These are phyloP conservation scores for Monosporascus cannonballus DNA, from an alignment of 2,329 filamentous ascomycete genomes.

Conservation along the genomic window DNA sequence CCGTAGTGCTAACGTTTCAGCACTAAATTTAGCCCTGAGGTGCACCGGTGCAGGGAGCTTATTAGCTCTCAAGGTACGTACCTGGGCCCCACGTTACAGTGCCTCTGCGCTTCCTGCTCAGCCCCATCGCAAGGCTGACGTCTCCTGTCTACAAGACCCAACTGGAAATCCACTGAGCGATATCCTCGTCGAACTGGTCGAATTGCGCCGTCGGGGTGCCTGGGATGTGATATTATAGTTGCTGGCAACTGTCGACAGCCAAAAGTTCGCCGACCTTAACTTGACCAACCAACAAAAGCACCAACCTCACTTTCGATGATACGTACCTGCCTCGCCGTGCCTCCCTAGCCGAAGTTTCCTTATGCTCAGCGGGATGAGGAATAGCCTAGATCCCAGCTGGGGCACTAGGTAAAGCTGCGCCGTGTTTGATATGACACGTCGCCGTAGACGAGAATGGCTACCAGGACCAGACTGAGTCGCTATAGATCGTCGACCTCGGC, in stretches of 20 bases:
- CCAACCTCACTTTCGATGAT: too few relatives aligned
- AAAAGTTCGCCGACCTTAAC: slow-evolving; percentile 1
- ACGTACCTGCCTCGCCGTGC: too few relatives aligned
- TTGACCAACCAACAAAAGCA: neutral
- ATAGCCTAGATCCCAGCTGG: slow-evolving; percentile 22
- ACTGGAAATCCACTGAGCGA: neutral
- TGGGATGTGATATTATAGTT: too few relatives aligned
- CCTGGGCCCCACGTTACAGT: neutral
- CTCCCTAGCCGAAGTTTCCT: slow-evolving; percentile 7
- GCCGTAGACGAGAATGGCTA: slow-evolving; percentile 14
- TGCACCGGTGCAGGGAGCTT: too few relatives aligned
- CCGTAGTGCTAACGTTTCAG: too few relatives aligned
- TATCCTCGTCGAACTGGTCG: too few relatives aligned
- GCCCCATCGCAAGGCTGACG: neutral
- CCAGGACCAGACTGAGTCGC: slow-evolving; percentile 49
- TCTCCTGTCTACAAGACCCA: neutral
- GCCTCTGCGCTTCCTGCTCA: neutral
- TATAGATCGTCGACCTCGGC: slow-evolving; percentile 61
- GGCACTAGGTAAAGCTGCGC: slow-evolving; percentile 17
- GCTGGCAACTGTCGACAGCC: too few relatives aligned
- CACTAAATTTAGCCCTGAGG: too few relatives aligned
- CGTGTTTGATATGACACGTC: slow-evolving; percentile 18
- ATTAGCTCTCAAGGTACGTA: too few relatives aligned
- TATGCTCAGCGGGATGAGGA: slow-evolving; percentile 20
- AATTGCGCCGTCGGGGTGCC: too few relatives aligned